These are phyloP conservation scores for Irpex sp. DNA, from an alignment of 1,284 basidiomycete genomes.

Conservation along the genomic window DNA sequence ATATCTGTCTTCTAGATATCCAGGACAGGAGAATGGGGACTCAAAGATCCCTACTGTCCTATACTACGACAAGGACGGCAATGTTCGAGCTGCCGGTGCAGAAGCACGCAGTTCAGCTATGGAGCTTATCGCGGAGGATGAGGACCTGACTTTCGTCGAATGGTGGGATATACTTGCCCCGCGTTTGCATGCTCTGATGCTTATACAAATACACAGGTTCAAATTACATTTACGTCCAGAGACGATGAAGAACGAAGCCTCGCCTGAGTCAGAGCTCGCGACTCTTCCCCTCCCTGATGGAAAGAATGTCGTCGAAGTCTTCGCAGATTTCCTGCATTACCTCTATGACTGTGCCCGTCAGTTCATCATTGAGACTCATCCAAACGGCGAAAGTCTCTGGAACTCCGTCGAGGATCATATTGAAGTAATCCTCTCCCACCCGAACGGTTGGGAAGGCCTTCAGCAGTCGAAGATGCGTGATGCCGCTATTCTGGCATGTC, in stretches of 20 bases:
- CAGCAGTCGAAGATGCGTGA: slow-evolving; percentile 38
- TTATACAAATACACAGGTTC: slow-evolving; percentile 39
- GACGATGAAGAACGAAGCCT: slow-evolving; percentile 20
- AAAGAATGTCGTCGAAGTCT: slow-evolving; percentile 44
- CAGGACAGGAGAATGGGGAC: slow-evolving; percentile 40
- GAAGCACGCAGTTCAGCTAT: slow-evolving; percentile 44
- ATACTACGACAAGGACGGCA: slow-evolving; percentile 47
- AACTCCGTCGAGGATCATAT: slow-evolving; percentile 27
- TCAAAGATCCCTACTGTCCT: slow-evolving; percentile 56
- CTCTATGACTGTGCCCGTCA: slow-evolving; percentile 38
- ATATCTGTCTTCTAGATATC: slow-evolving; percentile 30
- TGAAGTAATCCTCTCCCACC: slow-evolving; percentile 38
- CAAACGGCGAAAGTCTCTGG: slow-evolving; percentile 38
- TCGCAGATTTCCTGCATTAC: slow-evolving; percentile 52
- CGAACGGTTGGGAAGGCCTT: slow-evolving; percentile 42
- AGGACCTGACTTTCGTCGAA: slow-evolving; percentile 44
- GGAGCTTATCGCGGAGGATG: slow-evolving; percentile 40
- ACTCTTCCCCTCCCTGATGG: slow-evolving; percentile 35
- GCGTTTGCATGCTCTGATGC: background rate
- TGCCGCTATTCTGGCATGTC: slow-evolving; percentile 31
- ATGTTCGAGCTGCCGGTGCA: slow-evolving; percentile 45
- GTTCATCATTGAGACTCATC: slow-evolving; percentile 48
- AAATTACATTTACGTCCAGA: slow-evolving; percentile 50
- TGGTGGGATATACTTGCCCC: slow-evolving; percentile 35
- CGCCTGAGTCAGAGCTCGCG: slow-evolving; percentile 7